phyloP scores from a whole-genome alignment of 192 early-diverging fungal species.

The Backusella parvicylindrica region DNA sequence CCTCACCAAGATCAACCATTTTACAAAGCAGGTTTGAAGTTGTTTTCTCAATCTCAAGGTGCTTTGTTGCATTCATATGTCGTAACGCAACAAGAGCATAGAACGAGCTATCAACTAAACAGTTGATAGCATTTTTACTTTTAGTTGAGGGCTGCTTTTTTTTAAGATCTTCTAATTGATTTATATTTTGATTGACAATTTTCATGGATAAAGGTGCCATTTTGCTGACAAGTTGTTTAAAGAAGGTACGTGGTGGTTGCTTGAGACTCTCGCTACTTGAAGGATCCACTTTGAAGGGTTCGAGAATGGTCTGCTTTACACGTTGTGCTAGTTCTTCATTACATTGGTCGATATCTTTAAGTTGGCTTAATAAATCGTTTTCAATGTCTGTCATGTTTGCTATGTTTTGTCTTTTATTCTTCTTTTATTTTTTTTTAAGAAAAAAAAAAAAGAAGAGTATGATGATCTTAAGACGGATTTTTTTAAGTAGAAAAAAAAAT shows the following conservation, averaged over 20 bases:
- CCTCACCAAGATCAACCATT: constrained; percentile 48
- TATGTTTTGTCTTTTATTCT: neutral
- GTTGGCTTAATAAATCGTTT: neutral
- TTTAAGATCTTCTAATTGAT: constrained; percentile 6
- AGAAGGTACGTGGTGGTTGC: neutral
- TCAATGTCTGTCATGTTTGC: constrained; percentile 1
- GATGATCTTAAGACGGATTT: neutral
- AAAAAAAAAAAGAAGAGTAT: neutral
- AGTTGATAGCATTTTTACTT: constrained; percentile 11
- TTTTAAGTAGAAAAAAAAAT: neutral
- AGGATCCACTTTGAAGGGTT: constrained; percentile 3
- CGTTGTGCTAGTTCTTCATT: constrained; percentile 4
- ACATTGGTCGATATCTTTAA: constrained; percentile 5
- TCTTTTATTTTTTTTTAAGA: neutral
- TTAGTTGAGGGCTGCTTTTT: neutral
- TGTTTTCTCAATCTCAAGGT: constrained; percentile 50
- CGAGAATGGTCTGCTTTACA: neutral
- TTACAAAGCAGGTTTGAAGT: constrained; percentile 49
- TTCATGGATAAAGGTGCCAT: constrained; percentile 21
- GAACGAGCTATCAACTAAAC: constrained; percentile 32
- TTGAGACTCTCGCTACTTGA: neutral
- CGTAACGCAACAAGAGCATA: constrained; percentile 29
- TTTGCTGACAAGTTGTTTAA: neutral
- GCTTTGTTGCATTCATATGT: constrained; percentile 30
- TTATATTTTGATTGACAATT: constrained; percentile 29